Evolutionary conservation across 2,329 filamentous ascomycete species (phyloP).

Genomic region (Aspergillus eucalypticola): DNA sequence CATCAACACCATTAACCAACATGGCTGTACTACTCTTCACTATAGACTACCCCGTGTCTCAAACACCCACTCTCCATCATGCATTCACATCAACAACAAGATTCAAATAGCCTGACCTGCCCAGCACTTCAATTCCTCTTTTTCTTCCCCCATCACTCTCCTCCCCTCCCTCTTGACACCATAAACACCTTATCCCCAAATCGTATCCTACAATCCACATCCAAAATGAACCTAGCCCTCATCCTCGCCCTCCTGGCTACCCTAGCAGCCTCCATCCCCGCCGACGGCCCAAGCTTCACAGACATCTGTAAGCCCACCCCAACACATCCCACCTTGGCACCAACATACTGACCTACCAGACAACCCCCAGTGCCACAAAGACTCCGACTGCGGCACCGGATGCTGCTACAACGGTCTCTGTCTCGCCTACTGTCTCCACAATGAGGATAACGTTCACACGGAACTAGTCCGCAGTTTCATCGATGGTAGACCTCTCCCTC

Average conservation of each 20-base stretch:
- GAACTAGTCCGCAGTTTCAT: background rate
- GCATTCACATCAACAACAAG: too few species aligned
- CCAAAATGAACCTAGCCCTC: background rate
- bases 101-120: too few species aligned
- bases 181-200: too few species aligned
- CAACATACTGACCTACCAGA: background rate
- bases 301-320: constrained; percentile 8
- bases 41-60: too few species aligned
- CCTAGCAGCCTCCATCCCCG: background rate
- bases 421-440: background rate
- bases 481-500: background rate
- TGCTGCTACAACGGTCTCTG: constrained; percentile 12
- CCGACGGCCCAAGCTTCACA: background rate
- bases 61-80: too few species aligned
- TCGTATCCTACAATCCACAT: too few species aligned
- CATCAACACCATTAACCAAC: too few species aligned
- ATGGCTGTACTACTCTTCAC: too few species aligned
- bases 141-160: fast-evolving
- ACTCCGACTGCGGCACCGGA: constrained; percentile 7
- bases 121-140: too few species aligned
- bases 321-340: background rate
- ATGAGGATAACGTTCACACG: background rate
- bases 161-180: too few species aligned
- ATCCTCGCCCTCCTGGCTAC: background rate
- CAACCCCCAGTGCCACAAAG: constrained; percentile 3